Base-by-base conservation (phyloP, 768 basidiomycete species). In the Trametes elegans region DNA sequence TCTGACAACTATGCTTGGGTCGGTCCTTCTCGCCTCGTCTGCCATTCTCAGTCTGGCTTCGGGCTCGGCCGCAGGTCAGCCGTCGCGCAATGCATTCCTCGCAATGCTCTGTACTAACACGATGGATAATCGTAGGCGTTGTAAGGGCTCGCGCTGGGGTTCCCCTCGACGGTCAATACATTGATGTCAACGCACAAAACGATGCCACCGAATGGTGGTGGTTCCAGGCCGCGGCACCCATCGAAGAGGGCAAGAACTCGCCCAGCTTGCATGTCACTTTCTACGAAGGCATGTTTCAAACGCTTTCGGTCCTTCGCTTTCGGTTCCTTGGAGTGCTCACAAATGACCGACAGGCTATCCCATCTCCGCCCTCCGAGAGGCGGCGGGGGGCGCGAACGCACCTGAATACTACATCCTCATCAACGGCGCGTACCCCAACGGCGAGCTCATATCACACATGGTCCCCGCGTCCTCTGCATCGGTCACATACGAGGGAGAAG, bases 161-260 rank as follows among this genome's bases (percentile, higher is more conserved):
- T 21, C 52, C 62, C 6, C 62, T 59, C 26, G 64, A 65, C 26
- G 61, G 64, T 10, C 61, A 65, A 24, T 65, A 62, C 28, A 53
- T 62, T 13, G 34, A 62, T 2, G 53, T 59, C 13, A 61, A 62
- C 47, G 26, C 53, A 1, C 51, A 49, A n/a, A 65, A 65, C 46
- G 38, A 51, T 10, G 59, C 55, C 5, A 62, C 59, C 7, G 64
- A 65, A 28, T 65, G 62, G 64, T 65, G 64, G 64, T 65, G 64
- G 64, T 55, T 57, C 8, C 58, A 61, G 16, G 64, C 56, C 10
- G 53, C 59, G 11, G 60, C 51, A 0, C 48, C 52, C 9, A 45
- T 55, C 5, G 47, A 40, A 2, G 48, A 47, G 18, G 51, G 58
- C 27, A 43, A 53, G 5, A 41, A 55, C 9, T 59, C 62, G 9